Base-by-base conservation (phyloP, 176 grass and related monocot species). In the Carex pumila region DNA sequence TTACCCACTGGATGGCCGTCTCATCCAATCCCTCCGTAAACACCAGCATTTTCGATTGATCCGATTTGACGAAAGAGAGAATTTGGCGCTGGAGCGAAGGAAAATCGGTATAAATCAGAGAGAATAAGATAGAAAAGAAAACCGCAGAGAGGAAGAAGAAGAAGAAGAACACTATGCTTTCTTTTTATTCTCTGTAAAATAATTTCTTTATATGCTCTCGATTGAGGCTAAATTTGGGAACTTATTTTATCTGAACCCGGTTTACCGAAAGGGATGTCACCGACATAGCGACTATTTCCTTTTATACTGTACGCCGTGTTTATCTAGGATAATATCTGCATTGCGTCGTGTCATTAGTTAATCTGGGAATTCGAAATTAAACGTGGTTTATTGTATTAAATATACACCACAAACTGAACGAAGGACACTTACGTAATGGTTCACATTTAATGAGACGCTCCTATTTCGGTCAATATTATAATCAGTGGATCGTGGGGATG, bases 11-110 rank as follows among this genome's bases (percentile, higher is more conserved):
- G 87, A 98, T 98, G 71, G 91, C 92, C 11, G 81, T 91, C 91
- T 98, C 95, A 47, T 98, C 95, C 29, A 98, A 89, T 49, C 95
- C 95, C 79, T 98, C 95, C 32, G 92, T 98, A 88, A 98, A 98
- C 85, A 98, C 92, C 88, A 90, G 84, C 88, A 77, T 83, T 12
- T 82, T 82, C 41, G 10, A 11, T 66, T 62, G 50, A 65, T 49
- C 14, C 10, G 47, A 36, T 17, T 62, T 68, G 9, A 64, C 31
- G 1, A 36, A 17, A 68, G 8, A 25, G 60, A 62, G 69, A 49
- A 72, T 8, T 70, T 72, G 3, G 69, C 41, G 69, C 41, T 49
- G 39, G 37, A 72, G 39, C 19, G 60, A 49, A 49, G 14, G 34
- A 70, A 30, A 70, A 70, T 68, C 5, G 13, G 29, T 4, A 9